A percentile compares a stretch with the other conserved stretches of the same genome.
Conservation (phyloP, 2,329 filamentous ascomycete species). For the Ophiostoma pallidulum region DNA sequence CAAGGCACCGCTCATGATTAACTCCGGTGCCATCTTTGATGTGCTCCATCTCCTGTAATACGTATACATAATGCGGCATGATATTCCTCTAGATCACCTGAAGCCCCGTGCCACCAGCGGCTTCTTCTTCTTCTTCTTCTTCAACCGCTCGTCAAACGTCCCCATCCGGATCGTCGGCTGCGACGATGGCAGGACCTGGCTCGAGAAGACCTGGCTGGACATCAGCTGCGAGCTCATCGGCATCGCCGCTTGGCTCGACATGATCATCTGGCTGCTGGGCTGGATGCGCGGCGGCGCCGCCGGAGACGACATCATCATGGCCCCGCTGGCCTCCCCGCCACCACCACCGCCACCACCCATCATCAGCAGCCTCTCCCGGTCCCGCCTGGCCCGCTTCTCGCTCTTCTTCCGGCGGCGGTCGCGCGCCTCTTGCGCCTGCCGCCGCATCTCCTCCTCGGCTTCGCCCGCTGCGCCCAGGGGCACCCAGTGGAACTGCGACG, state of each 20-base stretch:
- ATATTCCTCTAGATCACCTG: no score
- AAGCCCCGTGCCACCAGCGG: conserved; percentile 34
- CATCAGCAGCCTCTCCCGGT: conserved; percentile 17
- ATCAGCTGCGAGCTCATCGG: background rate
- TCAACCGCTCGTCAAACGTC: conserved; percentile 18
- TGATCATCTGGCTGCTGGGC: conserved; percentile 4
- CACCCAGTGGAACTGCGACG: conserved; percentile 24
- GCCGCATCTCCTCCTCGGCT: conserved; percentile 11
- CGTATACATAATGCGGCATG: no score
- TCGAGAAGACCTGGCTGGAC: conserved; percentile 9
- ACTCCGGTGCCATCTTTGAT: no score
- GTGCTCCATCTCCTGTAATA: no score
- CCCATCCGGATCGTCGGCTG: conserved; percentile 9
- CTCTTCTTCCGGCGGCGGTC: conserved; percentile 20
- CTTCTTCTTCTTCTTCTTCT: conserved; percentile 37
- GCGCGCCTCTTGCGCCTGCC: conserved; percentile 18
- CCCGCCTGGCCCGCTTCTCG: conserved; percentile 19
- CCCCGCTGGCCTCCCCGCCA: background rate
- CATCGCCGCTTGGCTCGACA: background rate
- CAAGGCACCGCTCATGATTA: no score
- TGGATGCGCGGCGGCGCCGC: conserved; percentile 7
- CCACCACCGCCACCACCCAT: background rate
- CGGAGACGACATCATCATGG: conserved; percentile 3
- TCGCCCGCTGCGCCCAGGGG: conserved; percentile 9
- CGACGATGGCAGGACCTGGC: conserved; percentile 13